Base-by-base conservation (phyloP, 2,329 filamentous ascomycete genomes). In the Fusarium xylarioides region DNA sequence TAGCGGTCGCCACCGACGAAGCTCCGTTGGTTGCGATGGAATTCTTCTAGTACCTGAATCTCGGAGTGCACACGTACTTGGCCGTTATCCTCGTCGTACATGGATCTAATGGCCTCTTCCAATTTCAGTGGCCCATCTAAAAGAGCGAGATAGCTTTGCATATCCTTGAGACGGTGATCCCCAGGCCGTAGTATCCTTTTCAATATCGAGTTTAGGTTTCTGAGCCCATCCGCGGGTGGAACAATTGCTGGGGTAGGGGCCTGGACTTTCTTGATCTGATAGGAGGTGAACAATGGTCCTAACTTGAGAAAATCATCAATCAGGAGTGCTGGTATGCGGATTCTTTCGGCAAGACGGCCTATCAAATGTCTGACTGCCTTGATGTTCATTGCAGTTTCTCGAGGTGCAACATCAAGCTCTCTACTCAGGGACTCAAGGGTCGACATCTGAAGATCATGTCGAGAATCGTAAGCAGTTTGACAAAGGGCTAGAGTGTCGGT, bases 291-390 rank as follows among this genome's bases (percentile, higher is more conserved):
- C 2, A 86, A 43, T 4, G 78, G 58, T 4, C 67, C 66, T 12
- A 86, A 40, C 16, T 68, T 64, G 7, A 52, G 53, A 5, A 79
- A 75, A 56, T 83, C 80, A 11, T 79, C 70, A 4, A 87, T 54
- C 2, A 88, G 78, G 14, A 81, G 69, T 8, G 79, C 78, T 1
- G 81, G 76, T 3, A 83, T 82, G 15, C 84, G 80, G 5, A 85
- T 75, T 57, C 84, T 83, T 28, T 84, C 76, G n/a, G 82, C 83
- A 4, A 89, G 73, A 2, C 86, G 80, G 5, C 86, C 85, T 12
- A 88, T 74, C 38, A 80, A 79, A 71, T 88, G 86, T 9, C 78
- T 76, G 10, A 82, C 77, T 7, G 53, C 44, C 8, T 68, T 62
- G 62, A 84, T 85, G 0, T 44, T 30, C n/a, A 55, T 38, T 2